These are phyloP conservation scores for Cicer bijugum DNA, from an alignment of 306 rosid genomes.

Conservation along the genomic window DNA sequence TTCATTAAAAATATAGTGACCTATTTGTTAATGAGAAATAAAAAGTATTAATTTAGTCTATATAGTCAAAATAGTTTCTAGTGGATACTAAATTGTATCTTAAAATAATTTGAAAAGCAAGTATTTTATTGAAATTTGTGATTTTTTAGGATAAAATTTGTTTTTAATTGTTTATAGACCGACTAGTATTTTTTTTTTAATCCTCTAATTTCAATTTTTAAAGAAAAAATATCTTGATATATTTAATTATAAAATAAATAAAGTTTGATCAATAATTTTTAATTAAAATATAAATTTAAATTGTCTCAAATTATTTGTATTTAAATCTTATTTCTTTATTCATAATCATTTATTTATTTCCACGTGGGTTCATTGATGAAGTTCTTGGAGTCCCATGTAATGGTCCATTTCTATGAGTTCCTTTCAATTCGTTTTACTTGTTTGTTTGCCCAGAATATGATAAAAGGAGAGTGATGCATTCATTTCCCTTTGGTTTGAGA, in stretches of 20 bases:
- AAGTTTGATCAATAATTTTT: too few relatives aligned
- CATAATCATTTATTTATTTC: not conserved
- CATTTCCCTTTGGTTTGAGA: conserved; percentile 12
- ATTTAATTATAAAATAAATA: too few relatives aligned
- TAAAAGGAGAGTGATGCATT: conserved; percentile 38
- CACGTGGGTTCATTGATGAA: conserved; percentile 35
- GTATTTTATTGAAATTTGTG: too few relatives aligned
- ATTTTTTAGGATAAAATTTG: too few relatives aligned
- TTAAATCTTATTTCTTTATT: not conserved
- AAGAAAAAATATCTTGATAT: too few relatives aligned
- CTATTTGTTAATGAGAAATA: not conserved
- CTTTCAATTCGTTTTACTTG: conserved; percentile 33
- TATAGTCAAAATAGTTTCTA: not conserved
- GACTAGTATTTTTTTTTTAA: too few relatives aligned
- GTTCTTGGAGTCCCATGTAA: conserved; percentile 27
- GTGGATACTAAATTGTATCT: not conserved
- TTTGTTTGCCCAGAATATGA: conserved; percentile 41
- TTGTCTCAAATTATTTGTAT: too few relatives aligned
- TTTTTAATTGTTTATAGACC: too few relatives aligned
- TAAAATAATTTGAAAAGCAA: not conserved
- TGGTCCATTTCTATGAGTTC: not conserved
- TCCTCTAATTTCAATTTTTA: too few relatives aligned
- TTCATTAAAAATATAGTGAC: not conserved
- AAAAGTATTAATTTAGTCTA: not conserved
- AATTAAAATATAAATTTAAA: too few relatives aligned